Conservation (phyloP, 2,329 filamentous ascomycete genomes). For the Sodiomyces alkalinus region DNA sequence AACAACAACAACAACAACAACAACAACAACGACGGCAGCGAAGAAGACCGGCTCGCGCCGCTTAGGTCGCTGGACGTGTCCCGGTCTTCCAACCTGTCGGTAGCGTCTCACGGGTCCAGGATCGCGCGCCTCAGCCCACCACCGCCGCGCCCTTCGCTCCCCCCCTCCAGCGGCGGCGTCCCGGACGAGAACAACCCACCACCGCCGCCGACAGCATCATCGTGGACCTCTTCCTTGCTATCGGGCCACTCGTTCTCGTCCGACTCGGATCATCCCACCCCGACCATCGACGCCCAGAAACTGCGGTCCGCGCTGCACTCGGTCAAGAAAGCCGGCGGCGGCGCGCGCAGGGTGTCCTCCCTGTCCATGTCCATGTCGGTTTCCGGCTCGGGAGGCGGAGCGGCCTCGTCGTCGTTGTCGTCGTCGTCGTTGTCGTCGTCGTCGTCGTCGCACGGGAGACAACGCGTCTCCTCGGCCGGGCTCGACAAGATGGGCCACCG, state of each 20-base stretch:
- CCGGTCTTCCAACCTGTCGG: constrained; percentile 34
- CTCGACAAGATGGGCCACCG: constrained; percentile 1
- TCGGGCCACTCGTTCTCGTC: constrained; percentile 28
- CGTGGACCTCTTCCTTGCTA: too few species aligned
- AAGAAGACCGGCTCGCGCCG: constrained; percentile 27
- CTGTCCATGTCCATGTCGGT: constrained; percentile 20
- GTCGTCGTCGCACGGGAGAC: too few species aligned
- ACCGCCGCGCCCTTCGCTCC: constrained; percentile 16
- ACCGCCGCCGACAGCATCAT: too few species aligned
- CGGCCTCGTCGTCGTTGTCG: too few species aligned
- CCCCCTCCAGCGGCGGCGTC: too few species aligned
- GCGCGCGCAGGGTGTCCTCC: constrained; percentile 26
- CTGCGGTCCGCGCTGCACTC: constrained; percentile 39
- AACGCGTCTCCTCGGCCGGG: constrained; percentile 26
- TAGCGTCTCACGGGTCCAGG: constrained; percentile 19
- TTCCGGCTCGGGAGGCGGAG: too few species aligned
- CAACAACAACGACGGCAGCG: constrained; percentile 31
- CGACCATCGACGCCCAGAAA: constrained; percentile 35
- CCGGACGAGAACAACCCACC: constrained; percentile 38
- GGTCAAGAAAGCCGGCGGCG: constrained; percentile 29
- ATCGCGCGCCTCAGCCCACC: constrained; percentile 15
- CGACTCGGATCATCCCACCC: too few species aligned
- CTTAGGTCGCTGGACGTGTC: constrained; percentile 34
- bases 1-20: too few species aligned
- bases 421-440: too few species aligned